A percentile compares a stretch with the other conserved stretches of the same genome.
Evolutionary conservation across 129 eudicot genomes (phyloP).

Genomic region (Silybum marianum): DNA sequence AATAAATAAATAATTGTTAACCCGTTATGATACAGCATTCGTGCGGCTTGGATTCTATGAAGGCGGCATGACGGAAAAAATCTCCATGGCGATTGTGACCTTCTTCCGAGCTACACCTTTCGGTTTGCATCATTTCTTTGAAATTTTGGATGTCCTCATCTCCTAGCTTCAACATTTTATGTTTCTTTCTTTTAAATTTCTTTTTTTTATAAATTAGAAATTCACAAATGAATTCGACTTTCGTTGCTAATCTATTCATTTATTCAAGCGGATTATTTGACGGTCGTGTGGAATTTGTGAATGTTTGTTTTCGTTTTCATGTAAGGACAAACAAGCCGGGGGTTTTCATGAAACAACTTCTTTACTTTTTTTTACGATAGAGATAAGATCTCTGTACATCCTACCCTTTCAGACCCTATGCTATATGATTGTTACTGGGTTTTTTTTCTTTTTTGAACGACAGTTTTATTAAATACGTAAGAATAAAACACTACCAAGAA

Average conservation of each 20-base stretch:
- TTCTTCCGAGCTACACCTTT: constrained; percentile 1
- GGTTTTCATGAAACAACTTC: not conserved
- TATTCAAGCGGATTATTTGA: not conserved
- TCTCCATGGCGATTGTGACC: not conserved
- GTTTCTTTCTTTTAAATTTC: not conserved
- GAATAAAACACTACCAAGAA: too few species aligned
- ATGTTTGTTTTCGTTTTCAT: not conserved
- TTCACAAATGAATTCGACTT: not conserved
- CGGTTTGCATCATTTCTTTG: not conserved
- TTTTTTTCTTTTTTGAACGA: too few species aligned
- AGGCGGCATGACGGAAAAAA: constrained; percentile 30
- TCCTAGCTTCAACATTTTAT: constrained; percentile 3
- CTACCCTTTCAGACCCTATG: not conserved
- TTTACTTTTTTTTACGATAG: too few species aligned
- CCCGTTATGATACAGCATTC: constrained; percentile 29
- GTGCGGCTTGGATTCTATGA: constrained; percentile 37
- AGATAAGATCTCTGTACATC: too few species aligned
- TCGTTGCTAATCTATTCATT: not conserved
- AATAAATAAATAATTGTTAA: not conserved
- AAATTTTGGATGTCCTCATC: not conserved
- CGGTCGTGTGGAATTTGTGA: not conserved
- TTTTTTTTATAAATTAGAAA: constrained; percentile 7
- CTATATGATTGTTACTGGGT: too few species aligned
- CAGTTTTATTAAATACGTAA: too few species aligned
- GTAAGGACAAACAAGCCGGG: not conserved